phyloP scores from a whole-genome alignment of 805 yeast genomes.

The Suhomyces sp. region DNA sequence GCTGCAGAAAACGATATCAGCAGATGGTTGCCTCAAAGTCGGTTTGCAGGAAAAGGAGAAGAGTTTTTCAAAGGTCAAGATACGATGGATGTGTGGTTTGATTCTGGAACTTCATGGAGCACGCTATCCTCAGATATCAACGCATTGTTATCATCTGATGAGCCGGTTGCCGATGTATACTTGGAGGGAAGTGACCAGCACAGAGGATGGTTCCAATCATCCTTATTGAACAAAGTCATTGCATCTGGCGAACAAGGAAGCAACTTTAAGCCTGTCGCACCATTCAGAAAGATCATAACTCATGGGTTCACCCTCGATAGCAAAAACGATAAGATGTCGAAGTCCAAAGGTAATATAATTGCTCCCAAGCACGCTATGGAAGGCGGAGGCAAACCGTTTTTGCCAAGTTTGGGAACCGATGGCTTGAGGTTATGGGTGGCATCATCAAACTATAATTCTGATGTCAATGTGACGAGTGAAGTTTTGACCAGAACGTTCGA shows the following conservation, averaged over 20 bases:
- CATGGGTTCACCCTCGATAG: slow-evolving; percentile 93
- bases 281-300: slow-evolving; percentile 74
- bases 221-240: slow-evolving; percentile 72
- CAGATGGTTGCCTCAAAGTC: slow-evolving; percentile 70
- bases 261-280: slow-evolving; percentile 39
- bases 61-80: slow-evolving; percentile 68
- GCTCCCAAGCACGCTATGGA: slow-evolving; percentile 64
- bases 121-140: slow-evolving; percentile 45
- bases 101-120: slow-evolving; percentile 92
- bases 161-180: slow-evolving; percentile 68
- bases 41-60: slow-evolving; percentile 37
- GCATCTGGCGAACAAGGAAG: slow-evolving; percentile 43
- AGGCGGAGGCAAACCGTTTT: slow-evolving; percentile 47
- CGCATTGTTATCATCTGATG: slow-evolving; percentile 22
- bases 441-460: slow-evolving; percentile 79
- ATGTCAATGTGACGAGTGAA: slow-evolving; percentile 70
- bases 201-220: slow-evolving; percentile 98
- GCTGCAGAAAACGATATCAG: slow-evolving; percentile 45
- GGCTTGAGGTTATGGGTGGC: slow-evolving; percentile 92
- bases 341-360: slow-evolving; percentile 81
- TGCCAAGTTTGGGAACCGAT: slow-evolving; percentile 77
- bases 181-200: slow-evolving; percentile 98
- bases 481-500: slow-evolving; percentile 76
- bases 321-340: slow-evolving; percentile 88
- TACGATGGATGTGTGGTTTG: slow-evolving; percentile 99